These are phyloP conservation scores for Penicillium sp. DNA, from an alignment of 2,329 filamentous ascomycete genomes.

Conservation along the genomic window DNA sequence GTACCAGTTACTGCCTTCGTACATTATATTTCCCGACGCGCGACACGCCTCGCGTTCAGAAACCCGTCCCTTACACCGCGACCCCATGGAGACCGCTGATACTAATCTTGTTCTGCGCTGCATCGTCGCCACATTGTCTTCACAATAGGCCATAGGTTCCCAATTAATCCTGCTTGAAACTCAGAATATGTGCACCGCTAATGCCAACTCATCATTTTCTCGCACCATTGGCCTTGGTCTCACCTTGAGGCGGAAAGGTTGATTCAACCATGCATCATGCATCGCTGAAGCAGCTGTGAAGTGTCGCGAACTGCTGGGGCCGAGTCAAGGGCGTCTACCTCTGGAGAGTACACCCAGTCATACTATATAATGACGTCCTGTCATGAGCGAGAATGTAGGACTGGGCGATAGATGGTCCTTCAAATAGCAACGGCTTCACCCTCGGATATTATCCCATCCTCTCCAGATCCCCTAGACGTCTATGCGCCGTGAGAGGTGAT, in stretches of 20 bases:
- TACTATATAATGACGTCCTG: not conserved
- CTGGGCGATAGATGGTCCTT: not conserved
- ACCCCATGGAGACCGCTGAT: not conserved
- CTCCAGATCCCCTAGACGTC: not conserved
- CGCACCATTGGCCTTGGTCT: slow-evolving; percentile 8
- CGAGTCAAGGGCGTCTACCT: not conserved
- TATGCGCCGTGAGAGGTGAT: not conserved
- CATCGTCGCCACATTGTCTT: not conserved
- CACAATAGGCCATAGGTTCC: not conserved
- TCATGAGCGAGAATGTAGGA: not conserved
- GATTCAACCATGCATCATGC: slow-evolving; percentile 4
- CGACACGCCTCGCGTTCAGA: slow-evolving; percentile 12
- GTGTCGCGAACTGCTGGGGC: not conserved
- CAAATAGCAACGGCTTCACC: not conserved
- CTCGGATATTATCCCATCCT: not conserved
- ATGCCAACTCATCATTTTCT: slow-evolving; percentile 10
- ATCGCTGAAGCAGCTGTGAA: not conserved
- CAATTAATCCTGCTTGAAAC: not conserved
- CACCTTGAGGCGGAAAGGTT: not conserved
- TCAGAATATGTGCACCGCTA: not conserved
- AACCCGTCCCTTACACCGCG: slow-evolving; percentile 8
- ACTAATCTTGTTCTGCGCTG: not conserved
- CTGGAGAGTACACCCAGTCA: not conserved
- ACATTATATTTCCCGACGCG: slow-evolving; percentile 5
- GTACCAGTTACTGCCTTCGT: not conserved